Percentiles rank a stretch among this genome's conserved stretches.
phyloP scores from a whole-genome alignment of 805 yeast genomes.

The Metschnikowia lochheadii region DNA sequence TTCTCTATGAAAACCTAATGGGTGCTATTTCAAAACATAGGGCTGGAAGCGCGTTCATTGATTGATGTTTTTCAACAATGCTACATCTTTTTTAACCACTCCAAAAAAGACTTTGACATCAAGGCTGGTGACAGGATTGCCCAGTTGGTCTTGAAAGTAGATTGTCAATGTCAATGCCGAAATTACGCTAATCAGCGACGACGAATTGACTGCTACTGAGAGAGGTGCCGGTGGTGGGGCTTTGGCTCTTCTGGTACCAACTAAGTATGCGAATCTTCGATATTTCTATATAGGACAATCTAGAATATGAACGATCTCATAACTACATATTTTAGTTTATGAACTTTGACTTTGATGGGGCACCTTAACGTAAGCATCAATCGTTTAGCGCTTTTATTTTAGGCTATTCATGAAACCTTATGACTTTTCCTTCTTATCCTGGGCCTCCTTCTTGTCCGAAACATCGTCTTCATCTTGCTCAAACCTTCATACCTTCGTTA shows the following conservation, averaged over 20 bases:
- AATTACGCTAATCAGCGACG: conserved; percentile 52
- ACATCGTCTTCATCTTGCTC: conserved; percentile 24
- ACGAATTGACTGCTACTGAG: conserved; percentile 61
- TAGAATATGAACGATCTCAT: not conserved
- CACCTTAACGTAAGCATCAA: not conserved
- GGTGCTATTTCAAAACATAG: too few relatives aligned
- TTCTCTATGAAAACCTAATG: too few relatives aligned
- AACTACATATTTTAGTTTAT: not conserved
- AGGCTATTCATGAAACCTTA: not conserved
- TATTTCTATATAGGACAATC: not conserved
- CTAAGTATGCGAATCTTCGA: not conserved
- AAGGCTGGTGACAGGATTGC: conserved; percentile 88
- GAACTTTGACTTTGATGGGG: not conserved
- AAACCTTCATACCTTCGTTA: conserved; percentile 39
- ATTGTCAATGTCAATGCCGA: conserved; percentile 85
- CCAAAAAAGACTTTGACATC: conserved; percentile 65
- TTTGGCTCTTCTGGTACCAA: conserved; percentile 84
- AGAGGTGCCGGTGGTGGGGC: conserved; percentile 95
- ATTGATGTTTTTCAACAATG: too few relatives aligned
- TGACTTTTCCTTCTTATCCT: conserved; percentile 2
- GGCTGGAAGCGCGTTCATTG: too few relatives aligned
- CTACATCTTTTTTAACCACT: conserved; percentile 91
- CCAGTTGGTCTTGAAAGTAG: conserved; percentile 83
- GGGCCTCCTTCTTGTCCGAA: conserved; percentile 7
- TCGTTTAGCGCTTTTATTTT: not conserved